phyloP scores from a whole-genome alignment of 1,284 basidiomycete species.

The Rhodofomes roseus region DNA sequence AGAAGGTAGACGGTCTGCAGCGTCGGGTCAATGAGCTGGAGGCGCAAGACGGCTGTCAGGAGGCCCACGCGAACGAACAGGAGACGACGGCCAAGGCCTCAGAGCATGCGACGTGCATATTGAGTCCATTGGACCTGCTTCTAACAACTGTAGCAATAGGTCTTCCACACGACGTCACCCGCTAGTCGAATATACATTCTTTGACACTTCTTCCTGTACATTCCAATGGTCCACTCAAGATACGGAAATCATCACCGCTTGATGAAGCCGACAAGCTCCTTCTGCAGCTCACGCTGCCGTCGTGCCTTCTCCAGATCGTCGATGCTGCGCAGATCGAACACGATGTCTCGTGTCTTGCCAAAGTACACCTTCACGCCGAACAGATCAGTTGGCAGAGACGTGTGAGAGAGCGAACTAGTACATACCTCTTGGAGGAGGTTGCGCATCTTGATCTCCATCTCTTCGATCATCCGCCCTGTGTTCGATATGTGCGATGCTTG shows the following conservation, averaged over 20 bases:
- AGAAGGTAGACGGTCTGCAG: neutral
- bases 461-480: constrained; percentile 93
- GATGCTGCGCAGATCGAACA: constrained; percentile 85
- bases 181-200: neutral
- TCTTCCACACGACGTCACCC: no score
- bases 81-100: no score
- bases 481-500: constrained; percentile 86
- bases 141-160: no score
- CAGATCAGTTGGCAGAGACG: neutral
- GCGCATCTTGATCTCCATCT: constrained; percentile 99
- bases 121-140: no score
- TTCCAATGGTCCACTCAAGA: neutral
- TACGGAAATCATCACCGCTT: constrained; percentile 45
- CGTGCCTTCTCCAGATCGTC: constrained; percentile 84
- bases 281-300: constrained; percentile 84
- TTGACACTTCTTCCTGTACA: neutral
- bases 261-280: constrained; percentile 91
- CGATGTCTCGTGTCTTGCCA: constrained; percentile 95
- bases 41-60: no score
- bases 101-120: no score
- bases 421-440: constrained; percentile 86
- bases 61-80: no score
- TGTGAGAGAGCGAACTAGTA: neutral
- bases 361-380: constrained; percentile 77
- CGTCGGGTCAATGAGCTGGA: neutral